A percentile compares a stretch with the other conserved stretches of the same genome.
phyloP scores from a whole-genome alignment of 2,329 filamentous ascomycete genomes.

The Dactylella cylindrospora region DNA sequence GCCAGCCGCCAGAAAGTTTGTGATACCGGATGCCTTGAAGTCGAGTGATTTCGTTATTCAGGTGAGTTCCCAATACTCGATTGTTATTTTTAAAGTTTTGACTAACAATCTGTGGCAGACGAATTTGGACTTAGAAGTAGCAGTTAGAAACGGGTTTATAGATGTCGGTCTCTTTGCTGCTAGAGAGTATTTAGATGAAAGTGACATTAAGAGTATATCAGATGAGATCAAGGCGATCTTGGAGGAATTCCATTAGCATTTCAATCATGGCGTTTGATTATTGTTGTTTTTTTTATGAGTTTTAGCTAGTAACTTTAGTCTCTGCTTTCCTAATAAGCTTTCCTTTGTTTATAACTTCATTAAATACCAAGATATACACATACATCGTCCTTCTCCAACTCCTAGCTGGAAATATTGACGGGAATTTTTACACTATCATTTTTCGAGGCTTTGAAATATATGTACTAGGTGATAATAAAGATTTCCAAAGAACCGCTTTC shows the following conservation, averaged over 20 bases:
- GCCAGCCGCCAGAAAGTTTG: constrained; percentile 8
- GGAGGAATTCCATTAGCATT: constrained; percentile 15
- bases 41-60: constrained; percentile 24
- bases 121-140: constrained; percentile 34
- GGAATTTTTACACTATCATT: too few relatives aligned
- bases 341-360: too few relatives aligned
- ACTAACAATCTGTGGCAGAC: constrained; percentile 22
- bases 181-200: constrained; percentile 53
- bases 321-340: not conserved
- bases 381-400: too few relatives aligned
- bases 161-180: constrained; percentile 59
- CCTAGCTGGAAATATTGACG: too few relatives aligned
- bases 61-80: constrained; percentile 5
- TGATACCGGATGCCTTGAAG: constrained; percentile 15
- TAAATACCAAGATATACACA: too few relatives aligned
- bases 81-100: not conserved
- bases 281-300: too few relatives aligned
- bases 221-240: constrained; percentile 46
- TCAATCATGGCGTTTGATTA: too few relatives aligned
- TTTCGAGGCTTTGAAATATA: too few relatives aligned
- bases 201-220: constrained; percentile 52
- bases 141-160: constrained; percentile 24
- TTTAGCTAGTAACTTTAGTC: not conserved
- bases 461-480: too few relatives aligned
- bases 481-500: too few relatives aligned